Evolutionary conservation across 352 stramenopile species (phyloP), one percentile per base, ranked within the genome.

Genomic region (Phytophthora palmivora): DNA sequence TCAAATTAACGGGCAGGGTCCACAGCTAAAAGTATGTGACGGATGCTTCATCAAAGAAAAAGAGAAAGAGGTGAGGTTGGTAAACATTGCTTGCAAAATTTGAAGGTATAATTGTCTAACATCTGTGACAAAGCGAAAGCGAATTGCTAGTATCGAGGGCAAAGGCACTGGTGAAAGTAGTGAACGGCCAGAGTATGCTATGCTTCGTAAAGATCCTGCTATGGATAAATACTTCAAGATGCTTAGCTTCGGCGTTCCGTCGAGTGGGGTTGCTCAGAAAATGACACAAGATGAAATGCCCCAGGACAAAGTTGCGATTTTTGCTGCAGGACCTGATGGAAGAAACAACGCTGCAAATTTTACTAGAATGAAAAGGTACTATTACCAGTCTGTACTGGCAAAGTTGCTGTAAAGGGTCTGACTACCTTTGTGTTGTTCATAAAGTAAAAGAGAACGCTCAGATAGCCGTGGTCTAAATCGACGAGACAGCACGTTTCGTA

Each of bases 161-260:
- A 67, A 63, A 36, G 36, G 10, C 15, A 4, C 14, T 15, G 19
- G 12, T 11, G 42, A 55, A 58, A 22, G 41, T 44, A 45, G 61
- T 3, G 84, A 93, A 60, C 75, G 70, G 12, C 60, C 72, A 8
- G 82, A 72, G 34, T 91, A 87, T 48, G 63, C 81, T 37, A 72
- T 81, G 3, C 64, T 95, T 41, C 67, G 76, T 11, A 52, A 42
- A n/a, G 80, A 95, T 47, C 69, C 78, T n/a, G 67, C 69, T 15
- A 88, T 93, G 79, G 79, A 82, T 6, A 95, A 93, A 26, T 95
- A 95, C 46, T 93, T 95, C 63, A 93, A 91, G 44, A 93, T 95
- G 86, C 74, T 95, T 22, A 72, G 62, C 8, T 90, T 93, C 43
- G 86, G 86, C 11, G 86, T 95, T 39, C 81, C 82, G 18, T 63